Evolutionary conservation across 2,329 filamentous ascomycete genomes (phyloP), one percentile per base, ranked within the genome.

Genomic region (Cyclaneusma minus): DNA sequence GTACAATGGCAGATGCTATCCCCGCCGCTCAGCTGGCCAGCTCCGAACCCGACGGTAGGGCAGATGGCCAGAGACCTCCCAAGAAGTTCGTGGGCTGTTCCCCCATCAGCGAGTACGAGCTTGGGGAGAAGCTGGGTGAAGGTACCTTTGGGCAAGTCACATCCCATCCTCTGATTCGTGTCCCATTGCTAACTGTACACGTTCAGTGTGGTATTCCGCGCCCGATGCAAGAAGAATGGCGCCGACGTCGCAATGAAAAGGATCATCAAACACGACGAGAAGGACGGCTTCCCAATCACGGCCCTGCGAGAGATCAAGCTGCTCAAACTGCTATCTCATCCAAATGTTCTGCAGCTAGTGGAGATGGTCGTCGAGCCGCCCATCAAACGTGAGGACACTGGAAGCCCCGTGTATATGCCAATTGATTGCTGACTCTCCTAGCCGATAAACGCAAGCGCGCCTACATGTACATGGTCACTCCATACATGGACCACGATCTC

Each of bases 401-500:
- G n/a, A n/a, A 68, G 66, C n/a, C n/a, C n/a, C n/a, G n/a, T n/a
- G n/a, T n/a, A n/a, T n/a, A 45, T 61, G 69, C 71, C 49, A 40
- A 57, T 48, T 31, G 15, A 31, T 24, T 22, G 29, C 7, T 13
- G 25, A n/a, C 28, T 8, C n/a, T 29, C 34, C 26, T 42, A 75
- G 71, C 68, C 41, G 79, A 87, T 48, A 81, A 82, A 51, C 68
- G 76, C 39, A 84, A 81, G 51, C 71, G 76, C 32, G 75, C 77
- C 3, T 85, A 85, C 40, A 84, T 98, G 62, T 95, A 95, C 55
- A 98, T 98, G 89, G 87, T 92, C 27, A 94, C 77, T 22, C 89
- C 87, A 5, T 98, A 98, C 52, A 94, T 95, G 84, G 85, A 95
- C 42, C 89, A 98, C 54, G 89, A 98, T 54, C 66, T 98, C n/a